phyloP scores from a whole-genome alignment of 805 yeast species.

The Cyberlindnera euphorbiiphila region DNA sequence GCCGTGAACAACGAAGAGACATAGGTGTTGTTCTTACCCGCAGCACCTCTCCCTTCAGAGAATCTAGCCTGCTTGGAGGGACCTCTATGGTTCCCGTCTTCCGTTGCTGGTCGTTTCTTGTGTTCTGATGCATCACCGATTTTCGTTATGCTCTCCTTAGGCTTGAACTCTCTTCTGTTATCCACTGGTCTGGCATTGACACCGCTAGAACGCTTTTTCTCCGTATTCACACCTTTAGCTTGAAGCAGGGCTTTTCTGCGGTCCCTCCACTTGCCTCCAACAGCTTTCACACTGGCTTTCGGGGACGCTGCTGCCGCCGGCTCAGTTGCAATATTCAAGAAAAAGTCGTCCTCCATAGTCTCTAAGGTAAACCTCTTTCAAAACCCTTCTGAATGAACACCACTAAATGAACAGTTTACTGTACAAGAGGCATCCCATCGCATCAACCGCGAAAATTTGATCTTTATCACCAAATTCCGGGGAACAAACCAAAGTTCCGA shows the following conservation, averaged over 20 bases:
- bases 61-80: conserved; percentile 37
- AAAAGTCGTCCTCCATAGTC: conserved; percentile 59
- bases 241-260: conserved; percentile 45
- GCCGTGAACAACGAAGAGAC: conserved; percentile 85
- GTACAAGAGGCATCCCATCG: background rate
- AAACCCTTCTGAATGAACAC: no score
- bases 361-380: background rate
- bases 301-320: conserved; percentile 19
- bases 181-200: conserved; percentile 12
- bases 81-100: conserved; percentile 20
- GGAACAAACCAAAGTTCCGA: background rate
- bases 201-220: conserved; percentile 9
- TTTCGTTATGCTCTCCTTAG: no score
- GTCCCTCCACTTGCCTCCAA: conserved; percentile 83
- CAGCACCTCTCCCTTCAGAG: conserved; percentile 44
- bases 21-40: conserved; percentile 58
- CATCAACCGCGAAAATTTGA: conserved; percentile 3
- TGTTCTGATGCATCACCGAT: conserved; percentile 6
- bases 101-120: conserved; percentile 17
- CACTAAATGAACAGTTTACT: no score
- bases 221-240: conserved; percentile 23
- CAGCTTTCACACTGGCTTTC: conserved; percentile 37
- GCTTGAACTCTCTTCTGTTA: no score
- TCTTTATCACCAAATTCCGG: background rate
- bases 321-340: conserved; percentile 64